Base-by-base conservation (phyloP, 2,329 filamentous ascomycete genomes). In the Penicillium sclerotigenum region DNA sequence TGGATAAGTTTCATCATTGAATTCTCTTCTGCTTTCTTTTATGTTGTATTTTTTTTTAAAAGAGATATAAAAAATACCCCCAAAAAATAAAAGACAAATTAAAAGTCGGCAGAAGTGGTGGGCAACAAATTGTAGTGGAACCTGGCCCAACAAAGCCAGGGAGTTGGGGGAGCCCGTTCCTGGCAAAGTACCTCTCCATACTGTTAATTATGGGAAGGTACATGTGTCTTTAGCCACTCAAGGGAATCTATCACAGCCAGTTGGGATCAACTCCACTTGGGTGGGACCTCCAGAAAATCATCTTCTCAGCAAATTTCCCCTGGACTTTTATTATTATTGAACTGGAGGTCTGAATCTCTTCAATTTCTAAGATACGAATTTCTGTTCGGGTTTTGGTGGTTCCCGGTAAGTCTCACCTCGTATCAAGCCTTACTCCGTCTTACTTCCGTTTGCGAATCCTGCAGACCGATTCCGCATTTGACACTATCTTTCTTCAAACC, bases 131-230 rank as follows among this genome's bases (percentile, higher is more conserved):
- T 47, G 49, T 51, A 55, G 64, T 66, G 63, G 56, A 60, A 50
- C 56, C 51, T 55, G 60, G 64, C 65, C 63, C 65, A 68, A 68
- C 65, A 68, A 64, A 66, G 59, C 54, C 45, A 49, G 54, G 52
- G 54, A 65, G 63, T 66, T 65, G 65, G 60, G 65, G 62, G 54
- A 52, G 36, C 40, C 7, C 11, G 51, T 56, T 45, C 48, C 52
- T 56, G 58, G 55, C 2, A 16, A 60, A 18, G 62, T 62, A 62
- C 58, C 60, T 18, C 2, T 6, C 29, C 52, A 51, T 59, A 59
- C n/a, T 58, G 33, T 33, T 45, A n/a, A 45, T 8, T 59, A 59
- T 59, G 62, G 0, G 9, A 1, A 16, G 58, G 60, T 64, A 61
- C 60, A 34, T 18, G 4, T 4, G 4, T 1, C 8, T 24, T 58